Base-by-base conservation (phyloP, 1,284 basidiomycete genomes). In the Boletellus deceptivus region DNA sequence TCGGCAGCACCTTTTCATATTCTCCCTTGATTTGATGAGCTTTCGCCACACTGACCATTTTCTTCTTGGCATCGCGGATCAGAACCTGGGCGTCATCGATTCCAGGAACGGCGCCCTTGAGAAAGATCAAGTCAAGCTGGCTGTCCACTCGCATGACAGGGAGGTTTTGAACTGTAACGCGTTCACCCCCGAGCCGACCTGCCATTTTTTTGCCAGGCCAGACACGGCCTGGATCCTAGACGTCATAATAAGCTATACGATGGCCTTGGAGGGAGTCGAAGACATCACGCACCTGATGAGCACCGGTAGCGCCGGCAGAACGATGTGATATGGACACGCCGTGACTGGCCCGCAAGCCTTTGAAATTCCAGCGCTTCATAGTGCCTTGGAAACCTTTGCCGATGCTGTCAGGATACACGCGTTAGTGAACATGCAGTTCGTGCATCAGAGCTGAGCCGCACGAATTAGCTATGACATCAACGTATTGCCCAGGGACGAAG, bases 141-240 rank as follows among this genome's bases (percentile, higher is more conserved):
- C 83, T 83, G 73, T 99, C 96, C 53, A 99, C 80, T 29, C 93
- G 89, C 52, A 96, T 81, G 33, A 98, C 93, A 2, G 86, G 74
- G 27, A 98, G 82, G 68, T 98, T 99, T 68, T 96, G 93, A 11
- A 83, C 80, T 10, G 95, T 98, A 16, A 83, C 83, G 40, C 87
- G 86, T 58, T 83, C 78, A 53, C 85, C 88, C 49, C 97, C 97
- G 80, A 98, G 88, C 42, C 89, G 86, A 42, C 96, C 97, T 9
- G 96, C 86, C 96, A 98, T 99, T 77, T 98, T 98, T 75, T 95
- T 98, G 38, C 96, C 96, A 16, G 95, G 95, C 76, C 91, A 93
- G 14, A 98, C 80, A 66, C 94, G 84, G 47, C 94, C 95, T 34
- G 95, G 95, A 65, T 97, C 93, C 91, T 95, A 60, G 13, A 55